These are phyloP conservation scores for Orbilia quercus DNA, from an alignment of 2,329 filamentous ascomycete species.

Conservation along the genomic window DNA sequence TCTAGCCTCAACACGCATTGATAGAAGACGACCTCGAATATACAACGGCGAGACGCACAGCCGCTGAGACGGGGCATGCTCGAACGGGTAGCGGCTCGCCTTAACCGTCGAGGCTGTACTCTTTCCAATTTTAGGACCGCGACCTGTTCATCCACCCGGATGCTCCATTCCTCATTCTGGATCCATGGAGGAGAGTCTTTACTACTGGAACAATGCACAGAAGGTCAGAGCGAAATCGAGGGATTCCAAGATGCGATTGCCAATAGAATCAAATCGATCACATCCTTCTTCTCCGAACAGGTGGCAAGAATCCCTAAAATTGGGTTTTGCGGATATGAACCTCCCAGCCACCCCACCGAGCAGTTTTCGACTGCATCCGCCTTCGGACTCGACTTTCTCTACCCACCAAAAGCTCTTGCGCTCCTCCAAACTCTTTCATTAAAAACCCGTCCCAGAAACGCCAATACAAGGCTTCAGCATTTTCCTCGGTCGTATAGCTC, in stretches of 20 bases:
- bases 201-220: constrained; percentile 19
- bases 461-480: constrained; percentile 35
- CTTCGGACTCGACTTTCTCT: constrained; percentile 63
- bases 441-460: constrained; percentile 13
- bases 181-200: constrained; percentile 67
- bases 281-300: constrained; percentile 30
- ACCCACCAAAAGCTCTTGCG: constrained; percentile 63
- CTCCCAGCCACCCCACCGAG: constrained; percentile 7
- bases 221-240: constrained; percentile 57
- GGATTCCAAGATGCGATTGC: constrained; percentile 58
- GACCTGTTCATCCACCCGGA: constrained; percentile 63
- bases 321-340: constrained; percentile 28
- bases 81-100: constrained; percentile 67
- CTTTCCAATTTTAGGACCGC: constrained; percentile 45
- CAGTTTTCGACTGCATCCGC: constrained; percentile 17
- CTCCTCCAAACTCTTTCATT: constrained; percentile 61
- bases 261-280: constrained; percentile 30
- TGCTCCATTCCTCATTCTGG: constrained; percentile 70
- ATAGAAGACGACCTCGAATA: constrained; percentile 38
- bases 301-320: constrained; percentile 34
- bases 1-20: constrained; percentile 13
- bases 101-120: constrained; percentile 67
- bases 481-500: constrained; percentile 62
- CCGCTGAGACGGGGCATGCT: constrained; percentile 65
- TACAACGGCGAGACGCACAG: constrained; percentile 29